Base-by-base conservation (phyloP, 768 basidiomycete genomes). In the Favolaschia claudopus region DNA sequence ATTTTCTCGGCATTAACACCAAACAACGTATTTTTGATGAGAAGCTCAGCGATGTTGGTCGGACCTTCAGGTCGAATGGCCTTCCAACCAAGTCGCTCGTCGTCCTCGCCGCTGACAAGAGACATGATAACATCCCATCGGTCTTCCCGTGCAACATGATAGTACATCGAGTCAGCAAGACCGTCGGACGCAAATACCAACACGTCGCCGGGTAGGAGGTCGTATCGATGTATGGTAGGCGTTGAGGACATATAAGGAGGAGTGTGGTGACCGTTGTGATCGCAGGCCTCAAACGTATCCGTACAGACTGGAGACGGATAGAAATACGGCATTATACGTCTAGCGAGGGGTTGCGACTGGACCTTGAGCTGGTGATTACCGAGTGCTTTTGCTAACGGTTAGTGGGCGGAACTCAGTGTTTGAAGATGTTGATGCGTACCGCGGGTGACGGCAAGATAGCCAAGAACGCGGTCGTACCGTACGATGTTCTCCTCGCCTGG, bases 121-220 rank as follows among this genome's bases (percentile, higher is more conserved):
- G 55, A 20, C 48, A 62, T 53, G 33, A 62, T 52, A 22, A 58
- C 37, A 22, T 62, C 43, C 60, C 61, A 62, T 5, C 51, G 47
- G 7, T 62, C 49, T 13, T 43, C 33, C 14, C 29, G 24, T 12
- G 48, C 48, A 13, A n/a, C n/a, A 55, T 25, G 5, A 5, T 29
- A 20, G 33, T 19, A n/a, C 55, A 63, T 43, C 13, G 62, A 48
- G 24, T 63, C 45, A 12, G 42, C 36, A 14, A 63, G 56, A n/a
- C 62, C 56, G 42, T 63, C 62, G 7, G 62, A 63, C 15, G 62
- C 56, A 31, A 63, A 58, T 5, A 63, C 36, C 29, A 63, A 33
- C 7, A 49, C 32, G 39, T 63, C 62, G n/a, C 51, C 45, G 28
- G 45, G 45, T 9, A 37, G 38, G 17, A 63, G 50, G 27, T 58